These are phyloP conservation scores for Podaxis sp. DNA, from an alignment of 768 basidiomycete species.

Conservation along the genomic window DNA sequence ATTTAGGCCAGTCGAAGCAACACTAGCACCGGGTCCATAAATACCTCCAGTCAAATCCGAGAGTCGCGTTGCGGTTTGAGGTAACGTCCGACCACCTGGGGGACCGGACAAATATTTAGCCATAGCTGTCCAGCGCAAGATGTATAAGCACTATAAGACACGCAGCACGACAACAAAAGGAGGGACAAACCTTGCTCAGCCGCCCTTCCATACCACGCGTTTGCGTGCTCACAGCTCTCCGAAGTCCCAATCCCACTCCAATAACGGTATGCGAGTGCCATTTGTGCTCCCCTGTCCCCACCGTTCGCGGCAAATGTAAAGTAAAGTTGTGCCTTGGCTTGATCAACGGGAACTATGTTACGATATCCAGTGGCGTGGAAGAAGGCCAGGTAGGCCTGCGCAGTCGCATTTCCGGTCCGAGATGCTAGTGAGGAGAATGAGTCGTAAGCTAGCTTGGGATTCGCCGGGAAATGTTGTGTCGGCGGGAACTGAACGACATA, in stretches of 20 bases:
- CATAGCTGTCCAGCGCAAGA: conserved; percentile 57
- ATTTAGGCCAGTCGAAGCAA: conserved; percentile 84
- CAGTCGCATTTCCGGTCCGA: conserved; percentile 78
- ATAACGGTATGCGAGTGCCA: conserved; percentile 91
- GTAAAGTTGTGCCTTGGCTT: conserved; percentile 84
- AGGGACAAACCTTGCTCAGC: conserved; percentile 71
- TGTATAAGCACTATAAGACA: not conserved
- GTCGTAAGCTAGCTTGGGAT: conserved; percentile 64
- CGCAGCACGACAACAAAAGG: not conserved
- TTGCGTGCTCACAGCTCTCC: conserved; percentile 81
- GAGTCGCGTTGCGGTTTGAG: conserved; percentile 75
- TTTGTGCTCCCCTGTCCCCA: conserved; percentile 84
- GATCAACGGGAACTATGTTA: conserved; percentile 59
- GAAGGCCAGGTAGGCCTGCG: conserved; percentile 85
- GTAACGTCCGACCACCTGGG: conserved; percentile 86
- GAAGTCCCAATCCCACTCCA: conserved; percentile 94
- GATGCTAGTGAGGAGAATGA: conserved; percentile 64
- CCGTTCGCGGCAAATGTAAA: conserved; percentile 94
- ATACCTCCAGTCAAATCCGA: conserved; percentile 91
- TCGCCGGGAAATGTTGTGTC: conserved; percentile 58
- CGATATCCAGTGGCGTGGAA: conserved; percentile 87
- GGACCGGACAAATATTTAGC: conserved; percentile 80
- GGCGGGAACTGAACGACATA: conserved; percentile 61
- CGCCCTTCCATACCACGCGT: conserved; percentile 88
- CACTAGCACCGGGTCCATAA: conserved; percentile 94